Evolutionary conservation across 2,329 filamentous ascomycete species (phyloP).

Genomic region (Penicillium sp.): DNA sequence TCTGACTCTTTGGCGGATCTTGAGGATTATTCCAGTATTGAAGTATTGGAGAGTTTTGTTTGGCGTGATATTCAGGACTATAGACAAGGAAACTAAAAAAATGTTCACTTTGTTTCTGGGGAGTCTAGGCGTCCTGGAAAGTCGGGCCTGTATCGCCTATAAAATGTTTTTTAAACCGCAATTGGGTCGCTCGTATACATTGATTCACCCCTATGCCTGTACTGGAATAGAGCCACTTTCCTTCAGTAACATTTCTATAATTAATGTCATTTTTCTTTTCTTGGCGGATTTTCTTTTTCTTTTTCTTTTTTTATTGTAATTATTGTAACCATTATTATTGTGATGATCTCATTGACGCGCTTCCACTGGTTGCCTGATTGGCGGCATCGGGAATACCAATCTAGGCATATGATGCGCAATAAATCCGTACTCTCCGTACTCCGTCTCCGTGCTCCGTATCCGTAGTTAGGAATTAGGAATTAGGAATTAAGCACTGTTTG

Average conservation of each 20-base stretch:
- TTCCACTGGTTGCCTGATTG: constrained; percentile 12
- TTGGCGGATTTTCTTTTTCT: background rate
- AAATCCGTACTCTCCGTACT: background rate
- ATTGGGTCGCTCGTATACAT: constrained; percentile 8
- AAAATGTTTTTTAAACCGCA: background rate
- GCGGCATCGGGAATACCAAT: constrained; percentile 7
- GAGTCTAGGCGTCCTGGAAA: background rate
- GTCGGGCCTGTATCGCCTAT: constrained; percentile 1
- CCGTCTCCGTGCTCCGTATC: background rate
- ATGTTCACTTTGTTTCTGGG: background rate
- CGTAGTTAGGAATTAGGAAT: background rate
- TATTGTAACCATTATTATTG: background rate
- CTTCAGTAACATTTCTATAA: background rate
- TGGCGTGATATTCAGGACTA: background rate
- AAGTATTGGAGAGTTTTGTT: background rate
- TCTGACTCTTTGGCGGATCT: constrained; percentile 21
- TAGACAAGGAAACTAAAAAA: too few relatives aligned
- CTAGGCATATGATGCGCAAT: constrained; percentile 11
- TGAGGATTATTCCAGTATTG: background rate
- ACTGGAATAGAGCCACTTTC: background rate
- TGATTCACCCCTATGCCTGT: constrained; percentile 4
- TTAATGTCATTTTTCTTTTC: background rate
- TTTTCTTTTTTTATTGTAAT: background rate
- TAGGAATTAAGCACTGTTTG: background rate
- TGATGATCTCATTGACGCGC: constrained; percentile 3